phyloP scores from a whole-genome alignment of 2,329 filamentous ascomycete genomes.

The Septoria petroselini region DNA sequence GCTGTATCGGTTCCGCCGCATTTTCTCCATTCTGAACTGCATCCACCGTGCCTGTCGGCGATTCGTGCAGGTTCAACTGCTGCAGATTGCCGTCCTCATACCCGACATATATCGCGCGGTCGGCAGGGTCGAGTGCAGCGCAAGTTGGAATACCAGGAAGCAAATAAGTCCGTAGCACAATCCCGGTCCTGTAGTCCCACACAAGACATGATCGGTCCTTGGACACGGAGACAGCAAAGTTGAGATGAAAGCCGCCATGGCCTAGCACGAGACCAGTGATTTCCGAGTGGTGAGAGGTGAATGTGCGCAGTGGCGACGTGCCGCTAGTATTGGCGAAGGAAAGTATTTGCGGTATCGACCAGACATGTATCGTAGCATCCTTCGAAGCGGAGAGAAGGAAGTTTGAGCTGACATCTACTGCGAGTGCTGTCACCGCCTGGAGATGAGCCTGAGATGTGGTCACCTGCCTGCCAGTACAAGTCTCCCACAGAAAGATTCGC shows the following conservation, averaged over 20 bases:
- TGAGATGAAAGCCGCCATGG: constrained; percentile 68
- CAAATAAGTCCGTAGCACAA: constrained; percentile 74
- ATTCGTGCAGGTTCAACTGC: constrained; percentile 67
- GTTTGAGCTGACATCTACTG: constrained; percentile 64
- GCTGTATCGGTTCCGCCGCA: constrained; percentile 40
- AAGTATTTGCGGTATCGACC: constrained; percentile 75
- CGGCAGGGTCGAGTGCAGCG: constrained; percentile 73
- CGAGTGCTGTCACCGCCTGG: constrained; percentile 73
- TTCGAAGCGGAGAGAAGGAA: constrained; percentile 75
- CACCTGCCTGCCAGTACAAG: constrained; percentile 69
- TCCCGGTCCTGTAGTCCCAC: constrained; percentile 85
- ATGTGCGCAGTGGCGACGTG: constrained; percentile 70
- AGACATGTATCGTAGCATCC: constrained; percentile 89
- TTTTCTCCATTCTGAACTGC: constrained; percentile 25
- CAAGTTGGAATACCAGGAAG: constrained; percentile 71
- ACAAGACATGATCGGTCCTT: constrained; percentile 84
- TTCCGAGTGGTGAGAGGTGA: constrained; percentile 72
- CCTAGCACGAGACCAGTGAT: constrained; percentile 64
- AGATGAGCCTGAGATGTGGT: constrained; percentile 75
- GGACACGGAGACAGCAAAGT: constrained; percentile 79
- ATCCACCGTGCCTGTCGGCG: constrained; percentile 24
- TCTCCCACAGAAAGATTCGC: constrained; percentile 89
- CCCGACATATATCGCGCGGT: constrained; percentile 76
- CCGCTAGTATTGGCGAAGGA: constrained; percentile 56
- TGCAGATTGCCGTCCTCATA: constrained; percentile 79